phyloP scores from a whole-genome alignment of 2,329 filamentous ascomycete genomes.

The Paecilomyces fulvus region DNA sequence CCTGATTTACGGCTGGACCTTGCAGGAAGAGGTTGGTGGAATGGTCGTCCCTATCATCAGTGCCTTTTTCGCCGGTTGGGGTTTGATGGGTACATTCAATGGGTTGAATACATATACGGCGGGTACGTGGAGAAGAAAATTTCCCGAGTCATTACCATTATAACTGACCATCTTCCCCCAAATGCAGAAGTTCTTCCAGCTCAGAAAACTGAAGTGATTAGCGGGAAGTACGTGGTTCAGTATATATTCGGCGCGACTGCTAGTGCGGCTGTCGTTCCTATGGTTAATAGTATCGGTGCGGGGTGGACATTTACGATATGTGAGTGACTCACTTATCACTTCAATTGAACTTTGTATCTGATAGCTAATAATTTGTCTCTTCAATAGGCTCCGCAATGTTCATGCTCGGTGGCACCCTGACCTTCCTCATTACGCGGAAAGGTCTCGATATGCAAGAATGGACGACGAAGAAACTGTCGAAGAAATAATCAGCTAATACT shows the following conservation, averaged over 20 bases:
- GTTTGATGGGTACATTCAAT: constrained; percentile 66
- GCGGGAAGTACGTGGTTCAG: constrained; percentile 69
- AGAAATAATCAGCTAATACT: neutral
- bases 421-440: constrained; percentile 21
- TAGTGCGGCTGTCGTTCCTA: constrained; percentile 63
- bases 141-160: neutral
- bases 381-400: constrained; percentile 19
- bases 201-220: constrained; percentile 61
- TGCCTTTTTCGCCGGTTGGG: constrained; percentile 65
- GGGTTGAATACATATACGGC: constrained; percentile 61
- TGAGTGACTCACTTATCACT: constrained; percentile 26
- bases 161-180: neutral
- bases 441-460: constrained; percentile 27
- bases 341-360: constrained; percentile 23
- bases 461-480: constrained; percentile 4
- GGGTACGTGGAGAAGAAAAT: constrained; percentile 12
- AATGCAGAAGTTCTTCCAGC: constrained; percentile 45
- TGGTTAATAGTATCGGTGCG: constrained; percentile 63
- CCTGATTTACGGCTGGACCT: constrained; percentile 59
- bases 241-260: constrained; percentile 66
- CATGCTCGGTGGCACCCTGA: constrained; percentile 18
- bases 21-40: constrained; percentile 47
- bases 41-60: constrained; percentile 56
- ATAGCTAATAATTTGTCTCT: constrained; percentile 2
- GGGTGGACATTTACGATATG: constrained; percentile 73